phyloP scores from a whole-genome alignment of 257 asterid genomes.

The Primulina huaijiensis region DNA sequence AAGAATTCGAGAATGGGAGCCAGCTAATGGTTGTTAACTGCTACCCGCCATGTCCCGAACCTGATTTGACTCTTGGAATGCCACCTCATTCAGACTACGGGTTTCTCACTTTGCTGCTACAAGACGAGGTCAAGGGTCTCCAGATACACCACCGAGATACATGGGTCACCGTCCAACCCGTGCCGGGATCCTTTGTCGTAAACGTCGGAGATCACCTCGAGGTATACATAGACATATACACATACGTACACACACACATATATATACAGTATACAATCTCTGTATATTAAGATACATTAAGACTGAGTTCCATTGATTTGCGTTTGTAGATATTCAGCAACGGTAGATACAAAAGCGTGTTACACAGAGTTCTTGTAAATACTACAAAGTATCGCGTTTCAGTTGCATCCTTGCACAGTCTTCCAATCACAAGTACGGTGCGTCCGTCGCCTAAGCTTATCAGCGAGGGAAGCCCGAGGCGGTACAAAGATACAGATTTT shows the following conservation, averaged over 20 bases:
- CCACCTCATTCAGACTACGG: conserved; percentile 96
- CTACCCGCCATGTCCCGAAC: conserved; percentile 88
- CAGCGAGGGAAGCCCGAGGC: conserved; percentile 49
- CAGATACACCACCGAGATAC: conserved; percentile 47
- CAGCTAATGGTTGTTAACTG: conserved; percentile 78
- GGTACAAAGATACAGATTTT: conserved; percentile 66
- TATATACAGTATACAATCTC: too few relatives aligned
- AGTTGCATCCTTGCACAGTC: conserved; percentile 75
- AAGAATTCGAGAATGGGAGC: conserved; percentile 75
- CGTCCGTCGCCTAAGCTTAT: conserved; percentile 53
- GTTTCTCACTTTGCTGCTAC: conserved; percentile 73
- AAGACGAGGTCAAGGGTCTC: conserved; percentile 78
- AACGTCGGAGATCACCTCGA: conserved; percentile 95
- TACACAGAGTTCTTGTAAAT: conserved; percentile 75
- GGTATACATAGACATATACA: conserved; percentile 34
- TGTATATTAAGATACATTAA: too few relatives aligned
- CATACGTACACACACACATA: too few relatives aligned
- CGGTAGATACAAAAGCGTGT: conserved; percentile 75
- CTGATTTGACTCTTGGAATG: conserved; percentile 82
- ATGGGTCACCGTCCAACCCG: conserved; percentile 71
- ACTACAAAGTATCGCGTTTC: conserved; percentile 49
- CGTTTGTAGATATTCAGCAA: conserved; percentile 71
- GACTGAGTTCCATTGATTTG: background rate
- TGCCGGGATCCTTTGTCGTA: conserved; percentile 83
- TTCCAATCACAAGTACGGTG: conserved; percentile 55